Base-by-base conservation (phyloP, 148 eudicot genomes). In the Rheum nobile region DNA sequence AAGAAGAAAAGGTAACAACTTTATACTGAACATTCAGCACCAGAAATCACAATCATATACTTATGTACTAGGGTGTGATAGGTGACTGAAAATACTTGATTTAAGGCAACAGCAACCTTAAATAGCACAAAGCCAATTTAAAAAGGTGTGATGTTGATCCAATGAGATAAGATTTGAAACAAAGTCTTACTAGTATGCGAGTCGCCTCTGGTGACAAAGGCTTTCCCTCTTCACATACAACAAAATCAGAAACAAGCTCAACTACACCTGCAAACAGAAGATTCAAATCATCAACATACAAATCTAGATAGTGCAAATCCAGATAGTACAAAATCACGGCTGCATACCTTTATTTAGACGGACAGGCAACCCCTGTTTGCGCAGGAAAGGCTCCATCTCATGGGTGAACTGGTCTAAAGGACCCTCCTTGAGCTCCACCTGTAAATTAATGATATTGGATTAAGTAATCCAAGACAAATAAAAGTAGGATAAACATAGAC, bases 281-380 rank as follows among this genome's bases (percentile, higher is more conserved):
- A 75, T 73, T 12, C 44, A 46, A 67, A 54, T 21, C 13, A n/a
- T 26, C 21, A 41, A 26, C 6, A 26, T 31, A 16, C 21, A 32
- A n/a, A n/a, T 34, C 70, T 0, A 14, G 32, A n/a, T n/a, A 29
- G 50, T 55, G 10, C 10, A 17, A 21, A 46, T 46, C 28, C 47
- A 37, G 52, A 19, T 48, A 29, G 2, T 9, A 22, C 41, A 28
- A 29, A 55, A 31, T 29, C 52, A 9, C 22, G 37, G 75, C 13
- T 11, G 21, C 81, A 34, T 12, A 89, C 98, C 98, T 90, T 85
- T 91, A 77, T 86, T 95, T 67, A 95, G 84, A 35, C 97, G 87
- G 68, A 95, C 98, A 75, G 98, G 97, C 97, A 95, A 79, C 61
- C 97, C 97, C 80, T 90, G 98, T 84, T 95, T 95, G 19, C 98